Percentiles rank a stretch among this genome's conserved stretches.
phyloP scores from a whole-genome alignment of 73 alveolate genomes.

The Breviolum minutum region DNA sequence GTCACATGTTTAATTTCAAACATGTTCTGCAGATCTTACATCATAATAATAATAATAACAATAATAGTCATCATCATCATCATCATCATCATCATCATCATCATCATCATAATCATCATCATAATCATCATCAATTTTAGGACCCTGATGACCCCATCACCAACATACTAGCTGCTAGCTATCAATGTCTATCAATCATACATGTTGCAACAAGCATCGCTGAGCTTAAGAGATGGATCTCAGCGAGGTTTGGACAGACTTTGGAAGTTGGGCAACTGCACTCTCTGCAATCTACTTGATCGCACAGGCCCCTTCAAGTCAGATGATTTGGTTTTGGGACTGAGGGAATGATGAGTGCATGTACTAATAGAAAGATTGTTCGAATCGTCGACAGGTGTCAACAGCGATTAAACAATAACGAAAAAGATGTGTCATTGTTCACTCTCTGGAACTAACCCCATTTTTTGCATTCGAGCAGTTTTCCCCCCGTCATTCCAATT shows the following conservation, averaged over 20 bases:
- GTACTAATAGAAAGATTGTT: no score
- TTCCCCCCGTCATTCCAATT: no score
- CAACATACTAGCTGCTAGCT: not conserved
- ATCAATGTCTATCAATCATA: no score
- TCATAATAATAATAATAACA: no score
- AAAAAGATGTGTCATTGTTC: not conserved
- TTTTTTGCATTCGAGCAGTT: no score
- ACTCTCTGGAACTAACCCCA: no score
- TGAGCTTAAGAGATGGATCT: no score
- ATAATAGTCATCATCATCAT: not conserved
- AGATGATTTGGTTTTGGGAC: not conserved
- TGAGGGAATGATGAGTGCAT: no score
- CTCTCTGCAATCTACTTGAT: slow-evolving; percentile 79
- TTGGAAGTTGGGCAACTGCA: slow-evolving; percentile 83
- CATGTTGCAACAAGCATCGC: no score
- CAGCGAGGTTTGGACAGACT: slow-evolving; percentile 52
- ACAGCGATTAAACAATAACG: no score
- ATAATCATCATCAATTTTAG: not conserved
- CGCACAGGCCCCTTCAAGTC: slow-evolving; percentile 16
- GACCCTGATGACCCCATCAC: not conserved
- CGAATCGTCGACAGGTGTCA: no score
- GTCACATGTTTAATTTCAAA: no score
- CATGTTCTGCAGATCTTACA: not conserved
- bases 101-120: not conserved
- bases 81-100: not conserved